Evolutionary conservation across 352 stramenopile genomes (phyloP), one percentile per base, ranked within the genome.

Genomic region (Phytophthora constricta): DNA sequence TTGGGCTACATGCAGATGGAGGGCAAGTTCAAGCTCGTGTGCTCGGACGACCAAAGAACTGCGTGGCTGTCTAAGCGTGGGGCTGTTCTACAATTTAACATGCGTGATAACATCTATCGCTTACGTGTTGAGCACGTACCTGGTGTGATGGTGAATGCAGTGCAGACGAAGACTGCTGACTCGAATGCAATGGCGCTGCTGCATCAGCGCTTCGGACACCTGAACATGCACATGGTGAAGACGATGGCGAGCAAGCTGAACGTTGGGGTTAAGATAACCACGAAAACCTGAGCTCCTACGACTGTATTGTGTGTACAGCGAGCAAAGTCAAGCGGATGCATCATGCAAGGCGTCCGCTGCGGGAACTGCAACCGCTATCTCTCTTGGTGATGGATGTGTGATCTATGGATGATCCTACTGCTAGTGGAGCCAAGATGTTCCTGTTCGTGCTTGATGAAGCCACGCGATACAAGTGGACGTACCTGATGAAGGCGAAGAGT

Each of bases 401-500:
- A 14, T 26, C 33, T 3, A 19, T 76, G 3, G 59, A 62, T 23
- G 33, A 65, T 4, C 1, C 27, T 2, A 61, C 41, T 8, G 56
- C 62, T 2, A 33, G 39, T 33, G 51, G 50, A 14, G 25, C 27
- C 0, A 63, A 11, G 19, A 57, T 66, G 28, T 56, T 70, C 16
- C 23, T 75, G 17, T 54, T 70, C 13, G 26, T 68, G 25, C 56
- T 64, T 3, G 49, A 71, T 28, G 62, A 71, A 25, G 39, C 46
- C 1, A 71, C 45, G 0, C 25, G 51, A 14, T 68, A 47, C 22
- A 65, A 68, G 31, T 76, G 62, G 61, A 34, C 14, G 16, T 76
- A 41, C 23, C 33, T 62, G 7, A 7, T 68, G 0, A 23, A 53
- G 17, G 31, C 13, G 3, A 75, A 68, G 57, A 53, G 41, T 23